Percentiles rank a stretch among this genome's conserved stretches.
Evolutionary conservation across 2,329 filamentous ascomycete genomes (phyloP).

Genomic region (Aspergillus niger): DNA sequence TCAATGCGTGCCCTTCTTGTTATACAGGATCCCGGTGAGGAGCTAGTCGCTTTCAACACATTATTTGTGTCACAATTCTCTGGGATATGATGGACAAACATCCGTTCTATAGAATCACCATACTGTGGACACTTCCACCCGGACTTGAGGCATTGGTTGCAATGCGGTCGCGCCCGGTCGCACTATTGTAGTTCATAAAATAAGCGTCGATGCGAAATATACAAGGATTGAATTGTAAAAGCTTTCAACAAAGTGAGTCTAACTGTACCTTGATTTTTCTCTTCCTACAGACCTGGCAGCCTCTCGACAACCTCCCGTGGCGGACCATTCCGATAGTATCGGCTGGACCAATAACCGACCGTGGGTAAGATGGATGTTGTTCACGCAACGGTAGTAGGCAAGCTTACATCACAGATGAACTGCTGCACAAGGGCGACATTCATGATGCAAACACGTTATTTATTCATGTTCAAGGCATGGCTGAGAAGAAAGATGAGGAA

Average conservation of each 20-base stretch:
- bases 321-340: slow-evolving; percentile 12
- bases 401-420: too few relatives aligned
- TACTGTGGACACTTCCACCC: slow-evolving; percentile 22
- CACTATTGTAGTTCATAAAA: slow-evolving; percentile 6
- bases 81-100: slow-evolving; percentile 13
- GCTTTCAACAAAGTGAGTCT: background rate
- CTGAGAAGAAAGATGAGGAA: background rate
- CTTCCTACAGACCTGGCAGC: slow-evolving; percentile 74
- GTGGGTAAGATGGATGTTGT: background rate
- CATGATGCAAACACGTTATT: too few relatives aligned
- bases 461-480: too few relatives aligned
- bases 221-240: too few relatives aligned
- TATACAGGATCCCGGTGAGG: too few relatives aligned
- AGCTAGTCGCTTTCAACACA: accelerated
- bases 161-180: slow-evolving; percentile 13
- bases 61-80: background rate
- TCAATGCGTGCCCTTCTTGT: too few relatives aligned
- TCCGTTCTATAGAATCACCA: slow-evolving; percentile 19
- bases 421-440: too few relatives aligned
- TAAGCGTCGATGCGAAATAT: too few relatives aligned
- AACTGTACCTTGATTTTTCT: slow-evolving; percentile 69
- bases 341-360: background rate
- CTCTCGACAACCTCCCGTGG: slow-evolving; percentile 64
- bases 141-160: slow-evolving; percentile 14
- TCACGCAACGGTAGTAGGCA: background rate